These are phyloP conservation scores for Alloteropsis semialata DNA, from an alignment of 176 grass and related monocot genomes.

Conservation along the genomic window DNA sequence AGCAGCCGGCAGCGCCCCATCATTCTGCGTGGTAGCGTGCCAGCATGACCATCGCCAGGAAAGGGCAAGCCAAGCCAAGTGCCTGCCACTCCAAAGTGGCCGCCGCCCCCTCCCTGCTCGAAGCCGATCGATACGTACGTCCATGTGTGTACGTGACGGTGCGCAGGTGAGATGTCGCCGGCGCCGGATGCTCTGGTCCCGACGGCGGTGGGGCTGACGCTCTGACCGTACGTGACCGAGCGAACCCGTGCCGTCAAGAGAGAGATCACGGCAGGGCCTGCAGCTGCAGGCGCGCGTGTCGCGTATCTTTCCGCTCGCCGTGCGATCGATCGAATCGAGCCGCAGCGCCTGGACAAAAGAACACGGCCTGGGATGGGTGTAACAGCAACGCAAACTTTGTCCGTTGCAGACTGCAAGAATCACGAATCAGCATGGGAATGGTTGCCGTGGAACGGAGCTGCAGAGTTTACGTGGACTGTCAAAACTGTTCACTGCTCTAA, in stretches of 20 bases:
- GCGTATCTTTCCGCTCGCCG: constrained; percentile 10
- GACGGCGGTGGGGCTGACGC: background rate
- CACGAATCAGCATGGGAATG: background rate
- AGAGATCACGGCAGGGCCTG: background rate
- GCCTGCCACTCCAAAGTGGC: background rate
- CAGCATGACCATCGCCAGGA: background rate
- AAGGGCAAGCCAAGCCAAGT: background rate
- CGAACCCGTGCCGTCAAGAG: constrained; percentile 14
- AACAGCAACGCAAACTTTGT: background rate
- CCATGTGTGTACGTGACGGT: background rate
- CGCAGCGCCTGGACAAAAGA: background rate
- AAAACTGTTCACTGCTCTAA: background rate
- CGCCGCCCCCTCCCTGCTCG: too few relatives aligned
- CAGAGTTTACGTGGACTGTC: background rate
- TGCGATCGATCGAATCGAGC: constrained; percentile 2
- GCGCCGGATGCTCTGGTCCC: background rate
- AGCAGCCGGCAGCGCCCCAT: background rate
- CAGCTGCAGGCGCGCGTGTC: background rate
- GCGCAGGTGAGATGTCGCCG: background rate
- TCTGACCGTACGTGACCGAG: background rate
- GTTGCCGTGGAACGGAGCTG: background rate
- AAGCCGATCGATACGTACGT: too few relatives aligned
- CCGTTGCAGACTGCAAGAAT: background rate
- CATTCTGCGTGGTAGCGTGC: background rate
- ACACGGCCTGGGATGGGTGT: background rate